Evolutionary conservation across 805 yeast species (phyloP), one percentile per base, ranked within the genome.

Genomic region (Cyberlindnera euphorbiiphila): DNA sequence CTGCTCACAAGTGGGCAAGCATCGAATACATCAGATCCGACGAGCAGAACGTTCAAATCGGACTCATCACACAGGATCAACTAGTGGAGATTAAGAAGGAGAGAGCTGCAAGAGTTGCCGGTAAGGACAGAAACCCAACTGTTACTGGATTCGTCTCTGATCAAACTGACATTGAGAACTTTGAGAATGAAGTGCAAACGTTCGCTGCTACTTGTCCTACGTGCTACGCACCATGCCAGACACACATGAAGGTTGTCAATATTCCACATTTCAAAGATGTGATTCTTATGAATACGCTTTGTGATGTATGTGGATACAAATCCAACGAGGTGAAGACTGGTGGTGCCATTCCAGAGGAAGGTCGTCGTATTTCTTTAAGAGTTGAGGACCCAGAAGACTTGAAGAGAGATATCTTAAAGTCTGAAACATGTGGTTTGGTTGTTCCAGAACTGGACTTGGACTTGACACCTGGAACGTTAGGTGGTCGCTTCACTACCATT

Each of bases 191-290:
- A 62, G 96, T 93, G 16, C 98, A 93, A 63, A 81, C 91, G 8
- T 93, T 93, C 68, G 71, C 72, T 29, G 96, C 97, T 4, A 76
- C 95, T 9, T 93, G 99, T 63, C 91, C 98, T 8, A 75, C 93
- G 14, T 93, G 99, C 63, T 75, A 71, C 49, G 74, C 74, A 40
- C 77, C 80, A 10, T 85, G 96, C 61, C 85, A 78, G 39, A 93
- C 99, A 3, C 94, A 89, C 59, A 93, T 93, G 99, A 93, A 93
- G 67, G 76, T 88, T 25, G 96, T 93, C 16, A 81, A 87, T 60
- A 93, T 93, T 49, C 99, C 99, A 15, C 98, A 93, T 65, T 93
- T 93, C 74, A 89, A 91, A 65, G 98, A 93, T 49, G 99, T 93
- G 27, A 83, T 93, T 42, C 76, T 93, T 53, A 93, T 93, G 98